Evolutionary conservation across 345 rosid species (phyloP).

Genomic region (Populus ilicifolia): DNA sequence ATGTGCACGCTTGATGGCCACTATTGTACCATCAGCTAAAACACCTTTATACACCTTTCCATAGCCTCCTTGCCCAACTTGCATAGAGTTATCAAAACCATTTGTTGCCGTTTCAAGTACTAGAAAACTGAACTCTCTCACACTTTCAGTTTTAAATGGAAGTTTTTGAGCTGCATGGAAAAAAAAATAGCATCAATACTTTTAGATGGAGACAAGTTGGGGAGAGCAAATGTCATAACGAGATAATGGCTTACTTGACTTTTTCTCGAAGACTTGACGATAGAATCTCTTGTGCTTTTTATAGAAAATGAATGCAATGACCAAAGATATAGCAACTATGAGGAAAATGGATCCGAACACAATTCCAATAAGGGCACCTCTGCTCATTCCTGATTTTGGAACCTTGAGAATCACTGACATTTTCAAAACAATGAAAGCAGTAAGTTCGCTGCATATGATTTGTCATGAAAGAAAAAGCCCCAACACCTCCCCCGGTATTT

Average conservation of each 20-base stretch:
- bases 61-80: conserved; percentile 53
- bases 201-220: background rate
- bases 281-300: conserved; percentile 1
- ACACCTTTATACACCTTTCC: conserved; percentile 53
- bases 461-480: too few species aligned
- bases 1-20: conserved; percentile 51
- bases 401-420: background rate
- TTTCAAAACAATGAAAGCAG: too few species aligned
- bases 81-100: conserved; percentile 26
- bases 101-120: conserved; percentile 45
- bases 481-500: too few species aligned
- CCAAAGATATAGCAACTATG: background rate
- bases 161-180: conserved; percentile 23
- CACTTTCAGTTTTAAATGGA: conserved; percentile 36
- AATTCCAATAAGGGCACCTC: conserved; percentile 12
- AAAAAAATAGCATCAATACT: background rate
- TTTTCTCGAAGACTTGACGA: background rate
- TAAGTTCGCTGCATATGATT: too few species aligned
- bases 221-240: background rate
- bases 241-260: conserved; percentile 1
- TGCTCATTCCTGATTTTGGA: conserved; percentile 12
- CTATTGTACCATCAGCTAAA: conserved; percentile 40
- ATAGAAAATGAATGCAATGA: conserved; percentile 11
- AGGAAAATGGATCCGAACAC: conserved; percentile 16
- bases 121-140: conserved; percentile 37